Conservation (phyloP, 768 basidiomycete genomes). For the Lactarius sp. region DNA sequence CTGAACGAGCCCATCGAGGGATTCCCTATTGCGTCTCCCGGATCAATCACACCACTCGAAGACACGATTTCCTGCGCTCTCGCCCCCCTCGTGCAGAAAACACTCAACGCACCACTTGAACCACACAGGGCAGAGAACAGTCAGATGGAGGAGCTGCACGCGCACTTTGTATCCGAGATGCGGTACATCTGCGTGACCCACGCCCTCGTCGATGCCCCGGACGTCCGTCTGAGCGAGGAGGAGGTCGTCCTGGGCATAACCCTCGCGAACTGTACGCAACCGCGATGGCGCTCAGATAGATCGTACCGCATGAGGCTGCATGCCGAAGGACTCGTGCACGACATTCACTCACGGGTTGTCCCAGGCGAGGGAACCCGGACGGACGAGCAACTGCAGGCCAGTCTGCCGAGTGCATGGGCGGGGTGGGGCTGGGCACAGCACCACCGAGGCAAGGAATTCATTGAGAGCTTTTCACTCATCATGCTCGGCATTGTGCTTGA, state of each 20-base stretch:
- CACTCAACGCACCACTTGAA: background rate
- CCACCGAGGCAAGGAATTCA: no score
- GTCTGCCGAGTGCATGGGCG: background rate
- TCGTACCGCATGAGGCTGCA: background rate
- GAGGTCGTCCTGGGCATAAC: no score
- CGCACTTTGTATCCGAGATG: background rate
- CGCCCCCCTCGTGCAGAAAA: no score
- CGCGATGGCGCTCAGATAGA: no score
- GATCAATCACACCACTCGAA: no score
- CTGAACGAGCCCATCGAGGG: slow-evolving; percentile 29
- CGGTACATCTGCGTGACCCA: no score
- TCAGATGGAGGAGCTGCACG: background rate
- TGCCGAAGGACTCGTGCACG: background rate
- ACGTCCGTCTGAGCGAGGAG: no score
- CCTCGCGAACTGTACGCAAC: no score
- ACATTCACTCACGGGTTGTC: background rate
- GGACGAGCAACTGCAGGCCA: no score
- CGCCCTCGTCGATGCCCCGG: no score
- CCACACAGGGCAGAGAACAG: background rate
- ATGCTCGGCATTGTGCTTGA: slow-evolving; percentile 5
- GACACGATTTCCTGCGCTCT: no score
- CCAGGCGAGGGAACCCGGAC: background rate
- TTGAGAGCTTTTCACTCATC: background rate
- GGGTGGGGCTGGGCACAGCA: no score
- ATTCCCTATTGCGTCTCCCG: background rate